Evolutionary conservation across 768 basidiomycete genomes (phyloP).

Genomic region (Crepidotus variabilis): DNA sequence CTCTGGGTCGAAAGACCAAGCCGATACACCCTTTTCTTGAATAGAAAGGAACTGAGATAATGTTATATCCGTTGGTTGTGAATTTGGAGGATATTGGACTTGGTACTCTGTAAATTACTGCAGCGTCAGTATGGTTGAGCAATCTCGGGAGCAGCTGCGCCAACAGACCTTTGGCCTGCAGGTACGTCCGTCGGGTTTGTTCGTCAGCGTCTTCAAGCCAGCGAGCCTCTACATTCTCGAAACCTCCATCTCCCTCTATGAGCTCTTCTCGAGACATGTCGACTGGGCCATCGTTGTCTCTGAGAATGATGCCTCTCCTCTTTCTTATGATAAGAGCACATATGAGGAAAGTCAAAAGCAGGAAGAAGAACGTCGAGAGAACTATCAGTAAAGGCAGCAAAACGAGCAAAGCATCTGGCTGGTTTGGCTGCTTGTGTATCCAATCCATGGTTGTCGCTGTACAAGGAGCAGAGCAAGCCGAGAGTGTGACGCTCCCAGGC

Average conservation of each 20-base stretch:
- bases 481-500: slow-evolving; percentile 7
- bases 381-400: slow-evolving; percentile 94
- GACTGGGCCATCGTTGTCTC: slow-evolving; percentile 87
- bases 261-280: slow-evolving; percentile 93
- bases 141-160: slow-evolving; percentile 3
- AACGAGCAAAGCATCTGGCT: slow-evolving; percentile 72
- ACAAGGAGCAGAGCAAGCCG: slow-evolving; percentile 6
- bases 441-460: slow-evolving; percentile 19
- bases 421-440: slow-evolving; percentile 20
- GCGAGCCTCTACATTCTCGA: slow-evolving; percentile 86
- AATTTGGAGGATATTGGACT: slow-evolving; percentile 88
- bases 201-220: slow-evolving; percentile 89
- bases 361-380: slow-evolving; percentile 87
- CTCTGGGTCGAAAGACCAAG: slow-evolving; percentile 99
- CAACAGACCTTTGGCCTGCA: slow-evolving; percentile 78
- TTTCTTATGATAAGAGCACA: slow-evolving; percentile 82
- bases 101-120: slow-evolving; percentile 59
- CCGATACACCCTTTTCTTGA: slow-evolving; percentile 98
- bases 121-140: slow-evolving; percentile 5
- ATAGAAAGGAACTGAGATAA: slow-evolving; percentile 98
- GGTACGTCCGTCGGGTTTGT: slow-evolving; percentile 62
- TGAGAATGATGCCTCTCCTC: slow-evolving; percentile 72
- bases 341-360: slow-evolving; percentile 87
- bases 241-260: slow-evolving; percentile 87
- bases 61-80: slow-evolving; percentile 96